Evolutionary conservation across 257 asterid species (phyloP).

Genomic region (Orobanche coerulescens): DNA sequence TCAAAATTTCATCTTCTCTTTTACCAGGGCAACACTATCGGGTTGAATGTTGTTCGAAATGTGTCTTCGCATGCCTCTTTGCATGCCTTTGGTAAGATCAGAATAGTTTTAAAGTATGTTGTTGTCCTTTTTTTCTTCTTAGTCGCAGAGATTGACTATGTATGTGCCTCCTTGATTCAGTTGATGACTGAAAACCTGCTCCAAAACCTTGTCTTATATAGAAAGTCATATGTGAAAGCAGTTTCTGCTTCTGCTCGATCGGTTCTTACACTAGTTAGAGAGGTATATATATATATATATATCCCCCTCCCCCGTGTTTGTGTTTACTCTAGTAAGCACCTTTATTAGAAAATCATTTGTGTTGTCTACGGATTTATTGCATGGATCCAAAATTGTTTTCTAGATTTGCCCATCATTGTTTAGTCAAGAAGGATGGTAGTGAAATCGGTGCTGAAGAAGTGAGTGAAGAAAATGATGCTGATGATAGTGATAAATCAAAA

Average conservation of each 20-base stretch:
- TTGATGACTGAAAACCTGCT: slow-evolving; percentile 80
- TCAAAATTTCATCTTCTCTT: neutral
- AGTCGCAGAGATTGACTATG: neutral
- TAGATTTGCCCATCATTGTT: slow-evolving; percentile 72
- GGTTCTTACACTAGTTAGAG: slow-evolving; percentile 59
- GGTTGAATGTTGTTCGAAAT: slow-evolving; percentile 64
- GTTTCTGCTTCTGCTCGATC: slow-evolving; percentile 69
- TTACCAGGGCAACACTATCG: slow-evolving; percentile 62
- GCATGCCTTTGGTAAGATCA: slow-evolving; percentile 62
- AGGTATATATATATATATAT: no score
- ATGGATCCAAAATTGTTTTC: slow-evolving; percentile 15
- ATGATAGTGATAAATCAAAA: slow-evolving; percentile 21
- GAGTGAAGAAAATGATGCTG: slow-evolving; percentile 18
- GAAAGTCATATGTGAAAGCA: slow-evolving; percentile 56
- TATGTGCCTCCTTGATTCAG: slow-evolving; percentile 27
- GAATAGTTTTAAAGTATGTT: slow-evolving; percentile 9
- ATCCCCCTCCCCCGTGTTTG: neutral
- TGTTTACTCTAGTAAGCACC: neutral
- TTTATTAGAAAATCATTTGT: neutral
- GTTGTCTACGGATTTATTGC: neutral
- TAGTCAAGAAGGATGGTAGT: slow-evolving; percentile 49
- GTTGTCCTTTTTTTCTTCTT: neutral
- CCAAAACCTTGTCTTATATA: slow-evolving; percentile 69
- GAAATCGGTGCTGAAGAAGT: slow-evolving; percentile 24
- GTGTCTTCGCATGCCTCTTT: slow-evolving; percentile 66